Percentiles rank a stretch among this genome's conserved stretches.
phyloP scores from a whole-genome alignment of 2,329 filamentous ascomycete genomes.

The Aspergillus fumigatiaffinis region DNA sequence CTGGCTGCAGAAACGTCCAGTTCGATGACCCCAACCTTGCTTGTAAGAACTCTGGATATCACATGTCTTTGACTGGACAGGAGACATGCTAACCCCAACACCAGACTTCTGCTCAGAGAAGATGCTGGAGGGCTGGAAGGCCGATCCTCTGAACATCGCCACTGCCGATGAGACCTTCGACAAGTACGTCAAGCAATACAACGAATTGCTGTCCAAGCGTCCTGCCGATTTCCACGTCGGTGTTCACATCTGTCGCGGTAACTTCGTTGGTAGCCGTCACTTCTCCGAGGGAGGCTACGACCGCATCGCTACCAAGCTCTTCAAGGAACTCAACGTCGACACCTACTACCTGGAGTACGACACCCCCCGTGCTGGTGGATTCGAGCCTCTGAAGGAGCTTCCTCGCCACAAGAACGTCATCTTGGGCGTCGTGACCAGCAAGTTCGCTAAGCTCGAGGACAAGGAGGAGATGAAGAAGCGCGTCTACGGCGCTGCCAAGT shows the following conservation, averaged over 20 bases:
- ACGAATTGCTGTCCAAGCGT: conserved; percentile 61
- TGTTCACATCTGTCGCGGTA: conserved; percentile 67
- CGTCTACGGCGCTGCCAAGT: conserved; percentile 60
- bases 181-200: conserved; percentile 73
- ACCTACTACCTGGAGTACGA: conserved; percentile 70
- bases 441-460: conserved; percentile 59
- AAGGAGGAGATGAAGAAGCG: conserved; percentile 60
- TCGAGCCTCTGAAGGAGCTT: conserved; percentile 60
- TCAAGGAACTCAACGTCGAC: conserved; percentile 59
- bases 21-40: conserved; percentile 65
- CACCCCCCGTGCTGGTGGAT: conserved; percentile 60
- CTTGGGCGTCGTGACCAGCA: conserved; percentile 61
- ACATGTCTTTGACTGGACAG: conserved; percentile 37
- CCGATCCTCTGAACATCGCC: conserved; percentile 64
- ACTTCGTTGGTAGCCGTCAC: conserved; percentile 63
- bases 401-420: conserved; percentile 62
- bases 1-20: conserved; percentile 62
- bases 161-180: conserved; percentile 68
- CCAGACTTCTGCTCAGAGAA: conserved; percentile 70
- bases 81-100: conserved; percentile 2
- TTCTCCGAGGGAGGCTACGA: conserved; percentile 66
- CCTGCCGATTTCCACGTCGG: conserved; percentile 71
- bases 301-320: conserved; percentile 63
- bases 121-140: conserved; percentile 67
- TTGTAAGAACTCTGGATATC: conserved; percentile 46